Conservation (phyloP, 495 filamentous ascomycete species). For the Neurospora terricola region DNA sequence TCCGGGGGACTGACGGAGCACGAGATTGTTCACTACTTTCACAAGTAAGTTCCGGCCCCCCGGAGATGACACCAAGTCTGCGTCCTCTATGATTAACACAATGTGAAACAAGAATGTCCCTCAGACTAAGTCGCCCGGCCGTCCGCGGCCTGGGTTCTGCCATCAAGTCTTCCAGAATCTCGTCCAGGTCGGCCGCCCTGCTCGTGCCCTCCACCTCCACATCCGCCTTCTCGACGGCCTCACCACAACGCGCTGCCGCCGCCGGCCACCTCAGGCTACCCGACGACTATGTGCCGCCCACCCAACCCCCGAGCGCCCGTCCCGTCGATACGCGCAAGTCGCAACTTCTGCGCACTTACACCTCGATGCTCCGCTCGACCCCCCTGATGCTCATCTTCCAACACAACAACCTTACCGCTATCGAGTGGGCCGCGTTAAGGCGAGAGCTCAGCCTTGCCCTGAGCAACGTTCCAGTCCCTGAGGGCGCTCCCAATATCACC, state of each 20-base stretch:
- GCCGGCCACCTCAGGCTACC: conserved; percentile 41
- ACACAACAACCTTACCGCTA: conserved; percentile 85
- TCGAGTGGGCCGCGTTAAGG: conserved; percentile 79
- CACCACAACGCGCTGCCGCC: conserved; percentile 28
- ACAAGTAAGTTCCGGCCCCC: background rate
- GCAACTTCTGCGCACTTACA: conserved; percentile 90
- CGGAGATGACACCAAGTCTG: background rate
- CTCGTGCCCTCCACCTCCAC: conserved; percentile 10
- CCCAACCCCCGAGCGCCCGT: conserved; percentile 81
- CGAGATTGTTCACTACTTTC: background rate
- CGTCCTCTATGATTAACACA: background rate
- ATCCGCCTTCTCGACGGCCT: conserved; percentile 1
- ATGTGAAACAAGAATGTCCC: conserved; percentile 13
- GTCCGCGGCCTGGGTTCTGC: conserved; percentile 16
- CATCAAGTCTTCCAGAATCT: conserved; percentile 11
- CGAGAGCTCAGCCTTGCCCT: conserved; percentile 69
- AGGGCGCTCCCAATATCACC: conserved; percentile 16
- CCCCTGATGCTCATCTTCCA: conserved; percentile 90
- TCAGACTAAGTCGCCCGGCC: conserved; percentile 23
- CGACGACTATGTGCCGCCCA: conserved; percentile 49
- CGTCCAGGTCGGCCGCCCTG: conserved; percentile 9
- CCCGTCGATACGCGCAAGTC: conserved; percentile 80
- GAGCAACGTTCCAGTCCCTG: conserved; percentile 37
- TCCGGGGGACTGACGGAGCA: background rate
- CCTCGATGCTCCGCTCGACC: conserved; percentile 79